Base-by-base conservation (phyloP, 129 eudicot genomes). In the carrot (Daucus carota) region DNA sequence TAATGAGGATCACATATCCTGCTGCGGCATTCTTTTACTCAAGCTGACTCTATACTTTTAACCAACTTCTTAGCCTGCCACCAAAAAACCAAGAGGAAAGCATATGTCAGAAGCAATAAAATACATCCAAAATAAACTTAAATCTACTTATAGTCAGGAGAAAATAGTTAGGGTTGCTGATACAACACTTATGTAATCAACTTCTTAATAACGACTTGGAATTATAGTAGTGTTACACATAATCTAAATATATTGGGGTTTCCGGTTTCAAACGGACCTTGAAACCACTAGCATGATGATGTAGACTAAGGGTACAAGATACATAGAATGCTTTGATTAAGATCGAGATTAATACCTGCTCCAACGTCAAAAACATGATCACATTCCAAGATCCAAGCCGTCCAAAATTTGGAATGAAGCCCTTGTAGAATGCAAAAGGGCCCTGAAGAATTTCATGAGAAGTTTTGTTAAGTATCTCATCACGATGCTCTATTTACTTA, bases 341-440 rank as follows among this genome's bases (percentile, higher is more conserved):
- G 68, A 17, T 70, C 38, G 48, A 43, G 45, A 22, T 15, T 46
- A 24, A n/a, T 81, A 93, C 96, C 94, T 92, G 98, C 82, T 92
- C 96, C 73, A 92, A 82, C 11, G 98, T 92, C 78, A 92, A 75
- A 86, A 92, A 92, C 98, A 92, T 92, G 80, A 92, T 88, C 78
- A 92, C 98, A 67, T 92, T 92, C 98, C 98, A 92, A 28, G 98
- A 92, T 45, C 98, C 98, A 72, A 92, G 85, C 76, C 98, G 86
- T 75, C 93, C 96, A 80, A 92, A 92, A 77, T 92, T 92, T 62
- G 98, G 98, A 73, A 92, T 88, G 52, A 90, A 92, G 80, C 98
- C 98, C 79, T 92, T 92, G 79, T 92, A 92, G 81, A 92, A 92
- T 73, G 98, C 98, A 41, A 92, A 73, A 81, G 98, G 96, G 67